Conservation (phyloP, 83 land plant genomes). For the Picea abies region DNA sequence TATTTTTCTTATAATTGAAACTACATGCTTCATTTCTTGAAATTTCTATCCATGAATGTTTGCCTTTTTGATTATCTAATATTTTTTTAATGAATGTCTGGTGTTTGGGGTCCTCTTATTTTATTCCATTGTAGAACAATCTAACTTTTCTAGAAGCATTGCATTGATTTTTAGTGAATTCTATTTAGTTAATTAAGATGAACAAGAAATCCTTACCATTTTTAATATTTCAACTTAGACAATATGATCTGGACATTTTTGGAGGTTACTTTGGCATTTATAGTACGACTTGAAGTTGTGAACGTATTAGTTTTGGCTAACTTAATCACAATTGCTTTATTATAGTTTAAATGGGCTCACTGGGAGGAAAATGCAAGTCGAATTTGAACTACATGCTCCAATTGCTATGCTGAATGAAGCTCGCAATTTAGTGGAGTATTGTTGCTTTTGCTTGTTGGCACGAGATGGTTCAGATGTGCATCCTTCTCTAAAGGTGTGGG, state of each 20-base stretch:
- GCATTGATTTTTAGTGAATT: not conserved
- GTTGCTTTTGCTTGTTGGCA: slow-evolving; percentile 71
- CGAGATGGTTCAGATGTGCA: slow-evolving; percentile 55
- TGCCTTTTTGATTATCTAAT: not conserved
- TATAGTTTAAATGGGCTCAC: slow-evolving; percentile 69
- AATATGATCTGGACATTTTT: slow-evolving; percentile 6
- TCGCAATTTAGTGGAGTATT: slow-evolving; percentile 67
- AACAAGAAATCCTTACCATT: not conserved
- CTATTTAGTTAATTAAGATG: not conserved
- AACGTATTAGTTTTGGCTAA: not conserved
- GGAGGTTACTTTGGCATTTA: slow-evolving; percentile 4
- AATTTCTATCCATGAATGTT: not conserved
- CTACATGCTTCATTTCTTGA: not conserved
- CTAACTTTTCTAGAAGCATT: not conserved
- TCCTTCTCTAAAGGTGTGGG: slow-evolving; percentile 58
- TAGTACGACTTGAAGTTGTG: not conserved
- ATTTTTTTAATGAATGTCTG: too few species aligned
- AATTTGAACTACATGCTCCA: slow-evolving; percentile 58
- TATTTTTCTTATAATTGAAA: not conserved
- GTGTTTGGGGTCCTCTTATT: not conserved
- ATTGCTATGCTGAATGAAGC: slow-evolving; percentile 45
- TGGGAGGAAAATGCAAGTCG: slow-evolving; percentile 66
- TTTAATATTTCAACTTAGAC: not conserved
- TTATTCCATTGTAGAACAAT: not conserved
- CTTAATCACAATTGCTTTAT: slow-evolving; percentile 6